Conservation (phyloP, 495 filamentous ascomycete species). For the Daldinia caldariorum region DNA sequence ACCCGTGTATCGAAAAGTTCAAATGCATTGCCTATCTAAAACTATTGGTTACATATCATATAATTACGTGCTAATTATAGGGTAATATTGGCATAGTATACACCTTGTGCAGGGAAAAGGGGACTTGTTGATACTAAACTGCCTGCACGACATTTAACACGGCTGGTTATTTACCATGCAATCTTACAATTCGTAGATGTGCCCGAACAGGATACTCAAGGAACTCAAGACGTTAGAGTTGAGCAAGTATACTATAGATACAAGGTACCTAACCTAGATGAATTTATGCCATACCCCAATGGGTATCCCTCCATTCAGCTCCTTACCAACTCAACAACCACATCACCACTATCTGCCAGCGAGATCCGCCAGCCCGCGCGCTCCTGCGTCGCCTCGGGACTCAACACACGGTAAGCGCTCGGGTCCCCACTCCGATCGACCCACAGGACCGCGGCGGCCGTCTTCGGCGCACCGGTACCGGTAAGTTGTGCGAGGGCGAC, state of each 20-base stretch:
- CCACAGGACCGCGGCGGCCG: slow-evolving; percentile 42
- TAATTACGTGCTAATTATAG: neutral
- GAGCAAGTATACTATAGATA: neutral
- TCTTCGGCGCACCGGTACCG: slow-evolving; percentile 28
- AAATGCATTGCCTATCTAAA: neutral
- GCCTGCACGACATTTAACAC: too few relatives aligned
- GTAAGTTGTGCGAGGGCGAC: slow-evolving; percentile 40
- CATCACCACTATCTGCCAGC: slow-evolving; percentile 19
- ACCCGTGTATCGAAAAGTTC: slow-evolving; percentile 3
- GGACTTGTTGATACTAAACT: too few relatives aligned
- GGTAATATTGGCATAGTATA: neutral
- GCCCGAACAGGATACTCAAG: too few relatives aligned
- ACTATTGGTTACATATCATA: neutral
- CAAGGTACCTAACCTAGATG: neutral
- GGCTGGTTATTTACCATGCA: too few relatives aligned
- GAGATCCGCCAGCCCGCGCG: slow-evolving; percentile 28
- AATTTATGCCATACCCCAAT: neutral
- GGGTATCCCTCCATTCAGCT: slow-evolving; percentile 1
- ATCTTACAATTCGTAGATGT: too few relatives aligned
- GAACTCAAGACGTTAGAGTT: too few relatives aligned
- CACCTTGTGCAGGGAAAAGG: too few relatives aligned
- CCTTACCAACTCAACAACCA: slow-evolving; percentile 26
- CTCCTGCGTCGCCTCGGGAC: slow-evolving; percentile 1
- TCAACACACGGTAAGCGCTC: slow-evolving; percentile 11
- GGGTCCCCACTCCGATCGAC: slow-evolving; percentile 22